phyloP scores from a whole-genome alignment of 306 rosid genomes.

The Cucumis hystrix region DNA sequence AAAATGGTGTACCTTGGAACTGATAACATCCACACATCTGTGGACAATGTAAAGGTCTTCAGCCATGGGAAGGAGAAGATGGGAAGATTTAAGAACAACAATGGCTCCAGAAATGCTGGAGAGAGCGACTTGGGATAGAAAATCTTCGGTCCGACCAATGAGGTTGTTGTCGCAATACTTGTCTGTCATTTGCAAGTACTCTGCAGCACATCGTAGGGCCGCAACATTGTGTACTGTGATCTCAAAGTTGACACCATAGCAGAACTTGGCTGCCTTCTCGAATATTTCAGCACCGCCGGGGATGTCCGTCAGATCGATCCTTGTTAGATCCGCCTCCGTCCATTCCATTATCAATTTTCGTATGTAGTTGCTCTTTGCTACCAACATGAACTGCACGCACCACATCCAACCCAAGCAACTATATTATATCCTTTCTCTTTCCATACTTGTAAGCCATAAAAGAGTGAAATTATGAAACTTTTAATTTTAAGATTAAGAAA shows the following conservation, averaged over 20 bases:
- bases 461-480: no score
- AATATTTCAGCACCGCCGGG: conserved; percentile 85
- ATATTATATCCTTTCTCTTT: no score
- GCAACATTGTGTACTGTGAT: conserved; percentile 68
- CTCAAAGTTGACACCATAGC: conserved; percentile 85
- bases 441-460: no score
- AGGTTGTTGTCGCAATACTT: conserved; percentile 57
- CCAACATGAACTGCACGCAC: conserved; percentile 57
- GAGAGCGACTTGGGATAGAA: conserved; percentile 54
- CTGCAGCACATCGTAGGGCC: conserved; percentile 67
- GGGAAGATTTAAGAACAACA: conserved; percentile 54
- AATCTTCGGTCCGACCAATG: conserved; percentile 54
- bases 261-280: conserved; percentile 86
- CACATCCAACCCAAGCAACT: neutral
- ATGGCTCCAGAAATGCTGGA: conserved; percentile 45
- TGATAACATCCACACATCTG: conserved; percentile 39
- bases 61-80: conserved; percentile 38
- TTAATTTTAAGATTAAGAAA: no score
- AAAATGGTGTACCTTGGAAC: conserved; percentile 13
- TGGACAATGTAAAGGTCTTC: conserved; percentile 32
- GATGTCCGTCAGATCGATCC: conserved; percentile 42
- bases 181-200: conserved; percentile 68
- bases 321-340: conserved; percentile 42
- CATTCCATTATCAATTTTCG: conserved; percentile 60
- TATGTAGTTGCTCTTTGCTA: conserved; percentile 75